A percentile compares a stretch with the other conserved stretches of the same genome.
phyloP scores from a whole-genome alignment of 352 stramenopile genomes.

The Globisporangium megalacanthum region DNA sequence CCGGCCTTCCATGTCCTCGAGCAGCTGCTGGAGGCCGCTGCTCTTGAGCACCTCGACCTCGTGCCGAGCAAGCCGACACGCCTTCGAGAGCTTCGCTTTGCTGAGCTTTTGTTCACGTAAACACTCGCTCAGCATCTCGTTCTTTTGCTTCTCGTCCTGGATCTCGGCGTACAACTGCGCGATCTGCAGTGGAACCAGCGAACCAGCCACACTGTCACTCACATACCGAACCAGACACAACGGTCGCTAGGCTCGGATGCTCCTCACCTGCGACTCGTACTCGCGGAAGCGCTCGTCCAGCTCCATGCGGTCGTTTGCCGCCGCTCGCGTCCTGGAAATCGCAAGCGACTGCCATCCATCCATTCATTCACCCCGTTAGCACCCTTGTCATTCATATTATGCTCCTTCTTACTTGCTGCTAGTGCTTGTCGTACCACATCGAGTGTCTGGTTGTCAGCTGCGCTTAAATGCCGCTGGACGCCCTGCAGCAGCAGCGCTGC shows the following conservation, averaged over 20 bases:
- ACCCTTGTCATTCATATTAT: too few species aligned
- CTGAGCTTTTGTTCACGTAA: conserved; percentile 60
- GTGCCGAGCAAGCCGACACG: conserved; percentile 55
- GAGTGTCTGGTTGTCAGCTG: conserved; percentile 14
- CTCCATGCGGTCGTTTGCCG: conserved; percentile 19
- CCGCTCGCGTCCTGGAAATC: conserved; percentile 30
- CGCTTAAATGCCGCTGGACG: conserved; percentile 32
- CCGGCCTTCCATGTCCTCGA: conserved; percentile 58
- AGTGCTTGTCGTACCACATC: not conserved
- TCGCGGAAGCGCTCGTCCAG: conserved; percentile 53
- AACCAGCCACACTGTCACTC: too few species aligned
- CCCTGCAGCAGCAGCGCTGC: conserved; percentile 44
- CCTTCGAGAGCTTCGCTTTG: conserved; percentile 72
- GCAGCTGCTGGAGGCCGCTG: conserved; percentile 55
- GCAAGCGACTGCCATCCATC: conserved; percentile 22
- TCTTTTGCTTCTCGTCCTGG: conserved; percentile 61
- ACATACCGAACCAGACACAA: too few species aligned
- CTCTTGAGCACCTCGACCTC: conserved; percentile 59
- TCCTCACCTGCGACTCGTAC: conserved; percentile 57
- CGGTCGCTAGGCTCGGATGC: not conserved
- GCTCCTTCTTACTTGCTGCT: too few species aligned
- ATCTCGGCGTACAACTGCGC: conserved; percentile 63
- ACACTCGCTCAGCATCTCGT: conserved; percentile 58
- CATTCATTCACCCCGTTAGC: not conserved
- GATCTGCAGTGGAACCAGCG: too few species aligned